Percentiles rank a stretch among this genome's conserved stretches.
Evolutionary conservation across 805 yeast genomes (phyloP).

Genomic region (Candida lessepsii): DNA sequence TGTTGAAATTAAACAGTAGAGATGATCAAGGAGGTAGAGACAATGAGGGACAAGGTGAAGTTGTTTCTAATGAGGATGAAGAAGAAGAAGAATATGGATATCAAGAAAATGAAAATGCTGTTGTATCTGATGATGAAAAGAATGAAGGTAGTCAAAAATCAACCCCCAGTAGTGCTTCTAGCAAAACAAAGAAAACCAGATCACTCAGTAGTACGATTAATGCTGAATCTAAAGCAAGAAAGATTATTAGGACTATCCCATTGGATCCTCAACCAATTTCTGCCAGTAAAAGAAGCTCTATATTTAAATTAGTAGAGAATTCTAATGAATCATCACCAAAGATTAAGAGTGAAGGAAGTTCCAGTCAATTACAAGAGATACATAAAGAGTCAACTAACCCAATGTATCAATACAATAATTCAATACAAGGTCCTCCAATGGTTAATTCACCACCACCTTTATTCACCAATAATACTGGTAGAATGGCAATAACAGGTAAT

Average conservation of each 20-base stretch:
- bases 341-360: constrained; percentile 6
- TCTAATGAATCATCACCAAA: constrained; percentile 33
- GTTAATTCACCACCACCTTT: constrained; percentile 13
- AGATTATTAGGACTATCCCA: constrained; percentile 75
- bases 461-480: constrained; percentile 9
- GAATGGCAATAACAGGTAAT: constrained; percentile 19
- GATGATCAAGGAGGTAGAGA: constrained; percentile 28
- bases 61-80: constrained; percentile 21
- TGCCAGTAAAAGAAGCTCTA: constrained; percentile 31
- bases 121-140: constrained; percentile 22
- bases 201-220: constrained; percentile 54
- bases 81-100: constrained; percentile 22
- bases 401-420: neutral
- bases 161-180: constrained; percentile 40
- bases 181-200: constrained; percentile 41
- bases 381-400: neutral
- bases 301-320: constrained; percentile 37
- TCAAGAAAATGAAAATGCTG: constrained; percentile 22
- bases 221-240: constrained; percentile 72
- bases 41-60: constrained; percentile 31
- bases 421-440: neutral
- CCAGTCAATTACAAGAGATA: too few species aligned
- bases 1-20: constrained; percentile 56
- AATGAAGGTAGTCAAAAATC: constrained; percentile 27
- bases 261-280: constrained; percentile 79